phyloP scores from a whole-genome alignment of 164 flowering plant genomes.

The Chimonanthus salicifolius region DNA sequence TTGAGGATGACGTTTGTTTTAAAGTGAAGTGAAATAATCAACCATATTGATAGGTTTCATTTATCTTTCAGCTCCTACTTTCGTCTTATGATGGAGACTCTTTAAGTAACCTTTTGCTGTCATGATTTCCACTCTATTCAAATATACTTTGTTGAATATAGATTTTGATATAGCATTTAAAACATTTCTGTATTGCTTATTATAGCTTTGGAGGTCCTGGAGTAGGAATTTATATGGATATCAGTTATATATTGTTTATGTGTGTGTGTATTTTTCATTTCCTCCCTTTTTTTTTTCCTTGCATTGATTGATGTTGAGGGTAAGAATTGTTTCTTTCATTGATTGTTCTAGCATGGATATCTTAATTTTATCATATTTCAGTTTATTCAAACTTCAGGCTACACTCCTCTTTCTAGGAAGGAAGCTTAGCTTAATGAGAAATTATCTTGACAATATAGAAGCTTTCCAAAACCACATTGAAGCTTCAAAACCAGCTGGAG shows the following conservation, averaged over 20 bases:
- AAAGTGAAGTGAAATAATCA: too few species aligned
- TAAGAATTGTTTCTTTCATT: neutral
- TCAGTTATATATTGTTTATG: neutral
- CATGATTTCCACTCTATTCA: neutral
- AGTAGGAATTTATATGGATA: neutral
- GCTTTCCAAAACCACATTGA: slow-evolving; percentile 62
- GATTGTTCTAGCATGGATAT: neutral
- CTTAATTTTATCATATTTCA: neutral
- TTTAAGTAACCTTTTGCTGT: neutral
- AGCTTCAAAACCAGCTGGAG: slow-evolving; percentile 34
- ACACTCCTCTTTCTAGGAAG: slow-evolving; percentile 1
- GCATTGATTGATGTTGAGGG: too few species aligned
- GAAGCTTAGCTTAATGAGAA: slow-evolving; percentile 54
- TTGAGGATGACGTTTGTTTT: too few species aligned
- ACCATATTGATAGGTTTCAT: too few species aligned
- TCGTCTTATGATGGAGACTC: neutral
- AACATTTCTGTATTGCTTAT: neutral
- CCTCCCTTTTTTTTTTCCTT: too few species aligned
- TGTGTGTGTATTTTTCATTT: too few species aligned
- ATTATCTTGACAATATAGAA: slow-evolving; percentile 44
- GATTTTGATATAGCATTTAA: neutral
- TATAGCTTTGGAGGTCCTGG: neutral
- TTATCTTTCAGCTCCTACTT: neutral
- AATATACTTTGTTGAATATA: too few species aligned
- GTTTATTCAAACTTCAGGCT: neutral